phyloP scores from a whole-genome alignment of 371 early-diverging fungal species.

The Chytridium lagenaria region DNA sequence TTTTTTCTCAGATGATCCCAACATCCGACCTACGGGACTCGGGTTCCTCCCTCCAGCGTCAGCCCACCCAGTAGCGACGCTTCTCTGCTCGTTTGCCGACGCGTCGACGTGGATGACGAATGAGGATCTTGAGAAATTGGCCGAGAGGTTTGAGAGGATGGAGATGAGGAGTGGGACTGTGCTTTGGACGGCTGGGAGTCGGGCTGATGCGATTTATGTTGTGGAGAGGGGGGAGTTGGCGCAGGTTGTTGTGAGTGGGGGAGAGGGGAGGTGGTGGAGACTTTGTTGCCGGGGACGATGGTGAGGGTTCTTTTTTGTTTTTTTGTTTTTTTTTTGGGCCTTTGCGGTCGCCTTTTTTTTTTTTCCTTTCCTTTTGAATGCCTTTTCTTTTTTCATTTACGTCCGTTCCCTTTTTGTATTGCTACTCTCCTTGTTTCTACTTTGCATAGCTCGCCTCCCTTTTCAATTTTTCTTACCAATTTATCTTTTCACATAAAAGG shows the following conservation, averaged over 20 bases:
- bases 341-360: background rate
- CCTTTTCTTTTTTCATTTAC: too few species aligned
- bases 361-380: background rate
- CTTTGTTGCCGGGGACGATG: constrained; percentile 55
- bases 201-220: constrained; percentile 69
- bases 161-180: constrained; percentile 57
- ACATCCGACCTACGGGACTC: background rate
- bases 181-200: constrained; percentile 73
- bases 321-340: background rate
- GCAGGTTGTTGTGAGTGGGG: constrained; percentile 26
- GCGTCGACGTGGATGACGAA: background rate
- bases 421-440: too few species aligned
- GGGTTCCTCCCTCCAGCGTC: background rate
- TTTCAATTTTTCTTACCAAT: too few species aligned
- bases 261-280: constrained; percentile 43
- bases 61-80: constrained; percentile 8
- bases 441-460: too few species aligned
- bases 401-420: too few species aligned
- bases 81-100: constrained; percentile 10
- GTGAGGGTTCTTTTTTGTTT: constrained; percentile 27
- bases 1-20: constrained; percentile 2
- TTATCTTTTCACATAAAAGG: too few species aligned
- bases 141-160: constrained; percentile 59
- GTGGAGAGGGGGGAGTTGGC: constrained; percentile 78
- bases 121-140: background rate